These are phyloP conservation scores for Acanthamoeba triangularis DNA, from an alignment of 208 protist genomes.

Conservation along the genomic window DNA sequence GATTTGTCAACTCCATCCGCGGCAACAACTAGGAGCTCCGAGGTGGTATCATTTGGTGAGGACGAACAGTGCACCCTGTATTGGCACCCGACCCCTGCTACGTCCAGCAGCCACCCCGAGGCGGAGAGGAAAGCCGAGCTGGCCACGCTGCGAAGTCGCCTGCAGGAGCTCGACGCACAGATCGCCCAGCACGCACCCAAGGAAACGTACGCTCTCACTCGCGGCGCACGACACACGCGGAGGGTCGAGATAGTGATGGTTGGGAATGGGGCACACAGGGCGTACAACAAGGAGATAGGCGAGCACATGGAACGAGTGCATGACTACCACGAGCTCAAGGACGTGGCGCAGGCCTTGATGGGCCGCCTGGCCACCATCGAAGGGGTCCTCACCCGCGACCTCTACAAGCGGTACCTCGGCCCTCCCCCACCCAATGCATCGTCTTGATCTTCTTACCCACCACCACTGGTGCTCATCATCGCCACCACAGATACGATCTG, in stretches of 20 bases:
- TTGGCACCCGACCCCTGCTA: background rate
- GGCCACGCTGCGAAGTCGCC: background rate
- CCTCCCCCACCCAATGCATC: too few species aligned
- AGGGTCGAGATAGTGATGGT: too few species aligned
- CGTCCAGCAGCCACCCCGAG: background rate
- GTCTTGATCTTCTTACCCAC: too few species aligned
- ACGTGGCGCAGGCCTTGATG: slow-evolving; percentile 61
- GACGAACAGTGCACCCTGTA: background rate
- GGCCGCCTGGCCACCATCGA: slow-evolving; percentile 56
- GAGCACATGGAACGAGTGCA: slow-evolving; percentile 44
- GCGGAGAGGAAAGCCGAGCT: slow-evolving; percentile 18
- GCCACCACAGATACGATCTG: background rate
- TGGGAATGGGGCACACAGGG: background rate
- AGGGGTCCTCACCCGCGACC: slow-evolving; percentile 44
- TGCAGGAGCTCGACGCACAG: slow-evolving; percentile 28
- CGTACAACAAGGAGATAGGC: background rate
- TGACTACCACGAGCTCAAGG: slow-evolving; percentile 72
- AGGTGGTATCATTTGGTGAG: too few species aligned
- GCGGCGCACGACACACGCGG: too few species aligned
- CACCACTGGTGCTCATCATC: too few species aligned
- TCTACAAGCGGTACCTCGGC: slow-evolving; percentile 69
- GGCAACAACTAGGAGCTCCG: too few species aligned
- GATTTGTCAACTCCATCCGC: background rate
- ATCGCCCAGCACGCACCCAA: background rate
- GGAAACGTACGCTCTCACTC: background rate